phyloP scores from a whole-genome alignment of 768 basidiomycete species.

The Lactarius evosmus region DNA sequence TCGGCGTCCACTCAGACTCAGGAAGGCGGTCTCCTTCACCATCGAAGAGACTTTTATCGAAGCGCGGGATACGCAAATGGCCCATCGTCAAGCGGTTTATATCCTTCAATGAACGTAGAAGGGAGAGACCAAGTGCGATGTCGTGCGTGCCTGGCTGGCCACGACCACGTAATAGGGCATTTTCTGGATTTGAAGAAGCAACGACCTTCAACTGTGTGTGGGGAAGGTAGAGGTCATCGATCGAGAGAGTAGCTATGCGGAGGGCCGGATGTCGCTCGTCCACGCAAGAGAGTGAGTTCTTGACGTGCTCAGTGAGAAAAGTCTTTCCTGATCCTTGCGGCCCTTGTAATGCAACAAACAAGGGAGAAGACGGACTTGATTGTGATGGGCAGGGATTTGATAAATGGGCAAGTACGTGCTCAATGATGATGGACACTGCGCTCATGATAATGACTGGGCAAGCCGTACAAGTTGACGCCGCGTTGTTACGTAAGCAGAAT shows the following conservation, averaged over 20 bases:
- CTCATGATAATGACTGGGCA: conserved; percentile 2
- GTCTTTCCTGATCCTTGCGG: conserved; percentile 96
- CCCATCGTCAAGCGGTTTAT: conserved; percentile 32
- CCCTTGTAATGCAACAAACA: conserved; percentile 87
- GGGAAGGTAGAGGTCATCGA: conserved; percentile 85
- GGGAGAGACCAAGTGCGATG: conserved; percentile 53
- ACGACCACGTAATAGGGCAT: conserved; percentile 73
- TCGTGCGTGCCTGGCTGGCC: conserved; percentile 95
- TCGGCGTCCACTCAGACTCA: conserved; percentile 38
- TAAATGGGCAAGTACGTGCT: conserved; percentile 42
- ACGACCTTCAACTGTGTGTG: conserved; percentile 58
- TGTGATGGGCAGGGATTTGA: conserved; percentile 25
- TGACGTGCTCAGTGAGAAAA: conserved; percentile 61
- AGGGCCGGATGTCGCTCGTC: conserved; percentile 46
- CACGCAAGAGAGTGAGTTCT: conserved; percentile 32
- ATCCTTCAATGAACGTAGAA: conserved; percentile 49
- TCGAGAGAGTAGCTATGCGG: conserved; percentile 61
- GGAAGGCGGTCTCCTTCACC: conserved; percentile 83
- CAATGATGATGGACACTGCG: conserved; percentile 39
- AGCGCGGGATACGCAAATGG: conserved; percentile 62
- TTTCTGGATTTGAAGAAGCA: conserved; percentile 52
- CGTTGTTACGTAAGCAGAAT: conserved; percentile 5
- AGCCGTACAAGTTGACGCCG: not conserved
- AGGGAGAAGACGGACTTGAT: conserved; percentile 42
- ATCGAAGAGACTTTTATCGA: conserved; percentile 78